Conservation (phyloP, 805 yeast species). For the Torulaspora quercuum region DNA sequence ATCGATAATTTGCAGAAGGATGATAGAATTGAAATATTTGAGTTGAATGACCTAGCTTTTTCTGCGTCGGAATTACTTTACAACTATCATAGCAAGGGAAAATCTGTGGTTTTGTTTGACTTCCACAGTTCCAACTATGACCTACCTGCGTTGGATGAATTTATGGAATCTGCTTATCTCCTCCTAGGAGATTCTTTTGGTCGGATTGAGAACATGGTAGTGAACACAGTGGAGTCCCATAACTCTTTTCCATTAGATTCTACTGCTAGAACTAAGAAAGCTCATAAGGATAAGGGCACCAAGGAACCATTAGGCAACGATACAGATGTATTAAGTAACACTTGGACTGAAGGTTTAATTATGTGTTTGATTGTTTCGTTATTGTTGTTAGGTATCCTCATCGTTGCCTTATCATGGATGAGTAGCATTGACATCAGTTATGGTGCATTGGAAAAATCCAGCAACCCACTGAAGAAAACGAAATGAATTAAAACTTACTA, state of each 20-base stretch:
- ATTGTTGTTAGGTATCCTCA: conserved; percentile 54
- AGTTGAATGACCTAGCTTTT: conserved; percentile 19
- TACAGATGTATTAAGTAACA: conserved; percentile 28
- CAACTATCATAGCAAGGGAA: conserved; percentile 20
- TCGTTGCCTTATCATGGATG: conserved; percentile 69
- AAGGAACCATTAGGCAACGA: conserved; percentile 13
- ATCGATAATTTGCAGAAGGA: conserved; percentile 6
- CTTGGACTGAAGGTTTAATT: conserved; percentile 59
- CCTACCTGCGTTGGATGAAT: conserved; percentile 26
- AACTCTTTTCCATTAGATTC: not conserved
- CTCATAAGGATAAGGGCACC: conserved; percentile 4
- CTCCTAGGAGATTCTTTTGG: conserved; percentile 26
- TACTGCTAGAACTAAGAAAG: conserved; percentile 6
- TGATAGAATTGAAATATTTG: conserved; percentile 9
- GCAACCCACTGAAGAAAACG: conserved; percentile 35
- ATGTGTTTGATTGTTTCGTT: conserved; percentile 67
- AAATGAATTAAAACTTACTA: conserved; percentile 16
- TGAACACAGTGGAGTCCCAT: conserved; percentile 16
- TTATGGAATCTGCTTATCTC: conserved; percentile 25
- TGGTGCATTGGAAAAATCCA: conserved; percentile 67
- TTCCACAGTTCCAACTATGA: conserved; percentile 27
- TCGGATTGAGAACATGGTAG: conserved; percentile 22
- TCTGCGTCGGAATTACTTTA: conserved; percentile 24
- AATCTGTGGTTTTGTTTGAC: conserved; percentile 24
- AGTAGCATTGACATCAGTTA: conserved; percentile 70